Conservation (phyloP, 345 rosid species). For the Lepidium didymum region DNA sequence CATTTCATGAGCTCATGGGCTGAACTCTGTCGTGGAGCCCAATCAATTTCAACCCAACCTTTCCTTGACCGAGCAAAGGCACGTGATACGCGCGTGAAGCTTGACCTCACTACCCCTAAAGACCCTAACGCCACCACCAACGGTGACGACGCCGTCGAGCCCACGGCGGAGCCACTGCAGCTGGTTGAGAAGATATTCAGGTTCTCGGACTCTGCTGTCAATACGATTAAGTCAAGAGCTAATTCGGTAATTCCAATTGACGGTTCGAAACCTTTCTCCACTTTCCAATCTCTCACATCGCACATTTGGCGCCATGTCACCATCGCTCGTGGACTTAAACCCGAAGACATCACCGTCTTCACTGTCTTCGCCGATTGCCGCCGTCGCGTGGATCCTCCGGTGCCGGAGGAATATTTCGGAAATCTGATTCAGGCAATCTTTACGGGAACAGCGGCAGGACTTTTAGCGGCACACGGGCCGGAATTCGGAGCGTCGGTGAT, state of each 20-base stretch:
- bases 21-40: conserved; percentile 45
- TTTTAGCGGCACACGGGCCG: conserved; percentile 52
- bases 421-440: conserved; percentile 89
- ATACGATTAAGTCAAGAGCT: conserved; percentile 57
- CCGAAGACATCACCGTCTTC: conserved; percentile 74
- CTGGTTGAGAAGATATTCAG: conserved; percentile 65
- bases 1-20: conserved; percentile 98
- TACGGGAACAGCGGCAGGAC: conserved; percentile 71
- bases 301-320: conserved; percentile 95
- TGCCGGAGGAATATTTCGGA: conserved; percentile 83
- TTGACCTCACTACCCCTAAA: conserved; percentile 45
- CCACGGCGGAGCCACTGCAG: conserved; percentile 15
- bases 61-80: conserved; percentile 76
- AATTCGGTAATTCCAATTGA: conserved; percentile 42
- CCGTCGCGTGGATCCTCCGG: conserved; percentile 67
- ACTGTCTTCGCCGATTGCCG: conserved; percentile 87
- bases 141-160: conserved; percentile 29
- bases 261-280: conserved; percentile 69
- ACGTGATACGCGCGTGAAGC: conserved; percentile 73
- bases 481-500: conserved; percentile 62
- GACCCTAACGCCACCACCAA: conserved; percentile 35
- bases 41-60: conserved; percentile 39
- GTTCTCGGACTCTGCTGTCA: conserved; percentile 65
- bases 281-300: conserved; percentile 71
- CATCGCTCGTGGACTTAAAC: conserved; percentile 64